Evolutionary conservation across 2,329 filamentous ascomycete species (phyloP).

Genomic region (Clarireedia paspali): DNA sequence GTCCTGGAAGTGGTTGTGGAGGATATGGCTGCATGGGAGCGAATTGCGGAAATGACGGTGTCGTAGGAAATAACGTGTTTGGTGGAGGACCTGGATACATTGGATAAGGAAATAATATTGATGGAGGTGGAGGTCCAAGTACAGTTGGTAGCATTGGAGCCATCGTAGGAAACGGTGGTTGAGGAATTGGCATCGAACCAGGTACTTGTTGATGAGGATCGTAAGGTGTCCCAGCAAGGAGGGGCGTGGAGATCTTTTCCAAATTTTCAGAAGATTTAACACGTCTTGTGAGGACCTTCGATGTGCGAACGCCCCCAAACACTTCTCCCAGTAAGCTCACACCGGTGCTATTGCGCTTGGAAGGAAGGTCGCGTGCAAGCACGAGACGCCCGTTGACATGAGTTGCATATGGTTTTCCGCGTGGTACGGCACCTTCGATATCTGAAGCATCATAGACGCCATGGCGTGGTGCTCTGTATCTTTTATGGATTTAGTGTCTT

Average conservation of each 20-base stretch:
- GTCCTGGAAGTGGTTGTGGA: neutral
- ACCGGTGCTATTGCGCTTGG: neutral
- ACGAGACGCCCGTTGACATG: constrained; percentile 26
- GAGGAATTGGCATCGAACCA: neutral
- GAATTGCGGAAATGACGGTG: neutral
- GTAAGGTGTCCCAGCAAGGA: too few relatives aligned
- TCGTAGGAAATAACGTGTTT: neutral
- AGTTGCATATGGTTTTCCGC: constrained; percentile 23
- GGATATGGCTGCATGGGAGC: neutral
- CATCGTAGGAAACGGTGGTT: neutral
- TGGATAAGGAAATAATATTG: neutral
- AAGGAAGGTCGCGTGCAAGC: constrained; percentile 22
- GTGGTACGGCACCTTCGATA: constrained; percentile 11
- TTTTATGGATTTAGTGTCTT: neutral
- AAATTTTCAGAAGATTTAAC: constrained; percentile 9
- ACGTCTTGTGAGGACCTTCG: neutral
- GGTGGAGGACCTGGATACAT: neutral
- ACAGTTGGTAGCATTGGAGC: neutral
- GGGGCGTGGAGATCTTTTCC: constrained; percentile 11
- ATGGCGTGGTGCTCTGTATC: neutral
- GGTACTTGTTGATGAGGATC: neutral
- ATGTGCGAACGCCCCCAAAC: constrained; percentile 9
- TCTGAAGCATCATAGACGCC: neutral
- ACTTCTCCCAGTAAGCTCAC: constrained; percentile 13
- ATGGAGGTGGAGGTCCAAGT: constrained; percentile 1